Conservation (phyloP, 2,329 filamentous ascomycete genomes). For the Thermothelomyces thermophilus region DNA sequence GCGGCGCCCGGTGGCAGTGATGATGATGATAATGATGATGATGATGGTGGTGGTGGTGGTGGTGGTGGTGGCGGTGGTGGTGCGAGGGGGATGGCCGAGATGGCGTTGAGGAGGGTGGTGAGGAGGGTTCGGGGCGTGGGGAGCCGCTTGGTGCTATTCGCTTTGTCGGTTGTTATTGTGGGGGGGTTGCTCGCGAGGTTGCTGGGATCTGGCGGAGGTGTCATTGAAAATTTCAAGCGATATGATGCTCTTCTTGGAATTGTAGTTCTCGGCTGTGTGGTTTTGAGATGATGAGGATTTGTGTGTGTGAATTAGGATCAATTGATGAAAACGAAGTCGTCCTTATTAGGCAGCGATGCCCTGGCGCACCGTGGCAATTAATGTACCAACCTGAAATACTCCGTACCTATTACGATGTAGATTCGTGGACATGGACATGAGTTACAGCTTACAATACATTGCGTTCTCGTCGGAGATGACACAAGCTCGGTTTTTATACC, state of each 20-base stretch:
- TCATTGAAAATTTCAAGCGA: too few relatives aligned
- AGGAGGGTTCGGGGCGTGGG: slow-evolving; percentile 40
- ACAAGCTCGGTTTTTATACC: slow-evolving; percentile 41
- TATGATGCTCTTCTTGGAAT: neutral
- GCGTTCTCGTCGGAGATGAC: neutral
- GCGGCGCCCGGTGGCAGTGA: neutral
- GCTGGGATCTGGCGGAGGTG: neutral
- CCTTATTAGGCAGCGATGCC: neutral
- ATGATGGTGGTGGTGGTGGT: neutral
- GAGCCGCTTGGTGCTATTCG: slow-evolving; percentile 21
- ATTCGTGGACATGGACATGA: neutral
- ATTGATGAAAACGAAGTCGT: too few relatives aligned
- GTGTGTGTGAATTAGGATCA: too few relatives aligned
- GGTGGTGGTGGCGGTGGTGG: neutral
- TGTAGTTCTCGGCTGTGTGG: neutral
- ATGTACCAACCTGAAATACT: neutral
- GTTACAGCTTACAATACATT: neutral
- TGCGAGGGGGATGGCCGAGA: slow-evolving; percentile 30
- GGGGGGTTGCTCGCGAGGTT: neutral
- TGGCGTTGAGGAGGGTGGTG: slow-evolving; percentile 41
- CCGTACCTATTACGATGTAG: neutral
- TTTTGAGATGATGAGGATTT: too few relatives aligned
- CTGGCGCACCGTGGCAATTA: too few relatives aligned
- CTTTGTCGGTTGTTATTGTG: neutral
- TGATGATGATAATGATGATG: slow-evolving; percentile 1